phyloP scores from a whole-genome alignment of 768 basidiomycete species.

The Trametes cubensis region DNA sequence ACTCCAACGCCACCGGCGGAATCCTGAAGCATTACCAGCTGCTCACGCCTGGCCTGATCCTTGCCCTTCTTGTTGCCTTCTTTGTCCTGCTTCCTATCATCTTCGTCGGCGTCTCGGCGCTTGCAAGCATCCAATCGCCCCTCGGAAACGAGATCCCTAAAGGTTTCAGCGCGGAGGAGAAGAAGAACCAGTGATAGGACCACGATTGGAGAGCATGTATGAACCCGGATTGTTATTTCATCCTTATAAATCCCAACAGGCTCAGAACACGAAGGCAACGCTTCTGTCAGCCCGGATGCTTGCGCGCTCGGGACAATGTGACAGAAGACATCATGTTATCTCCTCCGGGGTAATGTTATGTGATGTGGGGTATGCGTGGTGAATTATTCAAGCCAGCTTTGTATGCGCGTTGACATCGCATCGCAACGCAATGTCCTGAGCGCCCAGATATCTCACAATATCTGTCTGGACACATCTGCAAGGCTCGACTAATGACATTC shows the following conservation, averaged over 20 bases:
- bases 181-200: constrained; percentile 66
- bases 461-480: no score
- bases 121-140: constrained; percentile 76
- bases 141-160: constrained; percentile 64
- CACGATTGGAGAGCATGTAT: constrained; percentile 6
- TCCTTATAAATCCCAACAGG: background rate
- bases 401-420: no score
- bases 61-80: constrained; percentile 60
- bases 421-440: no score
- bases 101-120: constrained; percentile 62
- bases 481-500: no score
- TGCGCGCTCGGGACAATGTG: no score
- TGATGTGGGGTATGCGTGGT: no score
- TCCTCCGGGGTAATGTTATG: no score
- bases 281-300: no score
- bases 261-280: no score
- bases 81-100: constrained; percentile 71
- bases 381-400: no score
- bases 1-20: constrained; percentile 52
- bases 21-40: constrained; percentile 77
- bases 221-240: constrained; percentile 13
- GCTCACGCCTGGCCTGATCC: constrained; percentile 75
- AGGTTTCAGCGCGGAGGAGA: constrained; percentile 68
- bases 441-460: no score
- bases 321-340: no score